Evolutionary conservation across 139 green algal genomes (phyloP).

Genomic region (Chlamydomonas schloesseri): DNA sequence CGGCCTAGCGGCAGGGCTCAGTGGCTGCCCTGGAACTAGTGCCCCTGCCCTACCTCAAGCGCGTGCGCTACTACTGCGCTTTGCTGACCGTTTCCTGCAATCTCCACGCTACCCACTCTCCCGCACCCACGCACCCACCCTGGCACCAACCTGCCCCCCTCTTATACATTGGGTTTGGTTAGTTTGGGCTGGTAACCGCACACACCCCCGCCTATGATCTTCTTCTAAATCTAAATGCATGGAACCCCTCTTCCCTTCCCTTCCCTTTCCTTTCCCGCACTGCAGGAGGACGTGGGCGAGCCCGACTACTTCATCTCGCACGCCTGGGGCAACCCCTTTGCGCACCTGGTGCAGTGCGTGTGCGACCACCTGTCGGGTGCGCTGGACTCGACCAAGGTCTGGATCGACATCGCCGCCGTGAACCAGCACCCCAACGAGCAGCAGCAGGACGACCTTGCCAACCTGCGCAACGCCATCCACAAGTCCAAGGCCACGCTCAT

Average conservation of each 20-base stretch:
- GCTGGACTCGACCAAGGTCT: conserved; percentile 29
- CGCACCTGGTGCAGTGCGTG: conserved; percentile 40
- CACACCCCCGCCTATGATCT: too few species aligned
- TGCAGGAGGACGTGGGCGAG: conserved; percentile 36
- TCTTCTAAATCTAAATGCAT: too few species aligned
- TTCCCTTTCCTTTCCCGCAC: background rate
- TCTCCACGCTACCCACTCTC: too few species aligned
- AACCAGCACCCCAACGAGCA: conserved; percentile 41
- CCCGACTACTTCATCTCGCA: conserved; percentile 46
- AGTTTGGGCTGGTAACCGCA: too few species aligned
- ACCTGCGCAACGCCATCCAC: conserved; percentile 40
- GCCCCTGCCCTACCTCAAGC: background rate
- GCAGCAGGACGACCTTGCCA: conserved; percentile 44
- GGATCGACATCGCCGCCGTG: conserved; percentile 36
- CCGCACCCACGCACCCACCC: too few species aligned
- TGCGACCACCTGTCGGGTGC: conserved; percentile 38
- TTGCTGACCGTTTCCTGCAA: too few species aligned
- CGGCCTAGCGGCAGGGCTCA: background rate
- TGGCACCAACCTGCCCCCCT: too few species aligned
- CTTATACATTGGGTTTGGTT: too few species aligned
- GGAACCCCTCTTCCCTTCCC: too few species aligned
- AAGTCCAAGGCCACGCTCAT: conserved; percentile 45
- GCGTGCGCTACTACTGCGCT: too few species aligned
- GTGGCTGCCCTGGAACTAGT: too few species aligned
- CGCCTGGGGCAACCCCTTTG: conserved; percentile 39